phyloP scores from a whole-genome alignment of 768 basidiomycete species.

The Phaffia tasmanica region DNA sequence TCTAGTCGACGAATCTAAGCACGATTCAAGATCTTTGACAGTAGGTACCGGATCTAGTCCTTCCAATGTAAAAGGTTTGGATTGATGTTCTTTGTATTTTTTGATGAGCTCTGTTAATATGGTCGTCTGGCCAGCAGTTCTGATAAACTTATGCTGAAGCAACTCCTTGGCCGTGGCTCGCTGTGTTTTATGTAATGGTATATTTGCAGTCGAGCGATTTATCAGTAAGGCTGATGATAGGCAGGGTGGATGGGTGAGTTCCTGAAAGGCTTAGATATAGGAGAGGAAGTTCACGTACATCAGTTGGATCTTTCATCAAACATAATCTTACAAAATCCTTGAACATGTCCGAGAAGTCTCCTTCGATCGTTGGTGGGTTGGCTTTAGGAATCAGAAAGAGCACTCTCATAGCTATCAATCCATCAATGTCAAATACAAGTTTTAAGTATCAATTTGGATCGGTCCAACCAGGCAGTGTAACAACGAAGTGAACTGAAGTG shows the following conservation, averaged over 20 bases:
- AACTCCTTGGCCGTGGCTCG: constrained; percentile 85
- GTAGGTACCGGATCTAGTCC: constrained; percentile 2
- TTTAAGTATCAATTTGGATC: not conserved
- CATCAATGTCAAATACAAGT: not conserved
- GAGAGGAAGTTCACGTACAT: not conserved
- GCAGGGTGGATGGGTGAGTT: not conserved
- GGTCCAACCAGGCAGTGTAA: not conserved
- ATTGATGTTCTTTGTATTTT: constrained; percentile 65
- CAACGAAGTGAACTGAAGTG: not conserved
- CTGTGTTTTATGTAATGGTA: constrained; percentile 40
- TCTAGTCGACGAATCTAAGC: constrained; percentile 45
- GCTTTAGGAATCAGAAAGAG: constrained; percentile 96
- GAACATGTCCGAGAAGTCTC: constrained; percentile 69
- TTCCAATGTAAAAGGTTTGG: constrained; percentile 39
- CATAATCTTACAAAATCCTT: constrained; percentile 87
- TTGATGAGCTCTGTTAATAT: constrained; percentile 80
- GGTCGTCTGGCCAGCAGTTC: constrained; percentile 60
- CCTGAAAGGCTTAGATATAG: too few relatives aligned
- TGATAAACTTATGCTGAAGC: constrained; percentile 86
- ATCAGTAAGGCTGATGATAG: too few relatives aligned
- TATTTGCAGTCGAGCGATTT: not conserved
- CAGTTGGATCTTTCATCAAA: constrained; percentile 64
- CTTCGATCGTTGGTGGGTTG: constrained; percentile 80
- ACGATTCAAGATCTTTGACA: not conserved
- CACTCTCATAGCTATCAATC: constrained; percentile 59